A percentile compares a stretch with the other conserved stretches of the same genome.
Conservation (phyloP, 345 rosid species). For the Limnanthes douglasii region DNA sequence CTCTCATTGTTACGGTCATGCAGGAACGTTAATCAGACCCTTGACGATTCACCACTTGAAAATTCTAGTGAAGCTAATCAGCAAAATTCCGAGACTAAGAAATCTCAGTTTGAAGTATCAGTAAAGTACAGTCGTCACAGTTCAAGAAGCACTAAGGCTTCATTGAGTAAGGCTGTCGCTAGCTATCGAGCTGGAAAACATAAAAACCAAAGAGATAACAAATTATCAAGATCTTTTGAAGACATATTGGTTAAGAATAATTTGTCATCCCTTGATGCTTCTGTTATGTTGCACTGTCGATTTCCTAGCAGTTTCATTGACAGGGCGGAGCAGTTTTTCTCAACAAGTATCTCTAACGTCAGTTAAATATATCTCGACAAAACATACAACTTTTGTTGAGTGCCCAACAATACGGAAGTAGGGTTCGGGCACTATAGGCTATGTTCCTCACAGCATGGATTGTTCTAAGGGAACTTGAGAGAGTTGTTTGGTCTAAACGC, state of each 20-base stretch:
- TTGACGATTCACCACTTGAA: conserved; percentile 16
- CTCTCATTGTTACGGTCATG: conserved; percentile 53
- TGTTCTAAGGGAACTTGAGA: too few relatives aligned
- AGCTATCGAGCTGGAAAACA: conserved; percentile 22
- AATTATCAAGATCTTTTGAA: conserved; percentile 28
- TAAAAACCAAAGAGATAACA: conserved; percentile 36
- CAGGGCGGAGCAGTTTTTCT: conserved; percentile 50
- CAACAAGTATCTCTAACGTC: conserved; percentile 2
- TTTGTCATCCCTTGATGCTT: conserved; percentile 16
- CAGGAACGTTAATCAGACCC: conserved; percentile 20
- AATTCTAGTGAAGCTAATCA: conserved; percentile 24
- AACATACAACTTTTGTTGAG: too few relatives aligned
- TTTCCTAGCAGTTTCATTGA: conserved; percentile 42
- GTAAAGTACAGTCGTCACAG: conserved; percentile 19
- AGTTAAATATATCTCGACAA: too few relatives aligned
- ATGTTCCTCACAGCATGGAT: too few relatives aligned
- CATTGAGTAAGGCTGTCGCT: conserved; percentile 16
- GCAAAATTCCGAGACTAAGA: conserved; percentile 25
- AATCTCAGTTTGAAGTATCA: conserved; percentile 19
- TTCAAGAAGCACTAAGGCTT: conserved; percentile 14
- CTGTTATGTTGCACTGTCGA: conserved; percentile 34
- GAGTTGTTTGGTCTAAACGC: too few relatives aligned
- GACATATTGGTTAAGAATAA: conserved; percentile 20
- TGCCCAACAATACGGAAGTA: too few relatives aligned
- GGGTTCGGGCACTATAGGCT: too few relatives aligned